A percentile compares a stretch with the other conserved stretches of the same genome.
phyloP scores from a whole-genome alignment of 2,329 filamentous ascomycete species.

The Cadophora luteo-olivacea region DNA sequence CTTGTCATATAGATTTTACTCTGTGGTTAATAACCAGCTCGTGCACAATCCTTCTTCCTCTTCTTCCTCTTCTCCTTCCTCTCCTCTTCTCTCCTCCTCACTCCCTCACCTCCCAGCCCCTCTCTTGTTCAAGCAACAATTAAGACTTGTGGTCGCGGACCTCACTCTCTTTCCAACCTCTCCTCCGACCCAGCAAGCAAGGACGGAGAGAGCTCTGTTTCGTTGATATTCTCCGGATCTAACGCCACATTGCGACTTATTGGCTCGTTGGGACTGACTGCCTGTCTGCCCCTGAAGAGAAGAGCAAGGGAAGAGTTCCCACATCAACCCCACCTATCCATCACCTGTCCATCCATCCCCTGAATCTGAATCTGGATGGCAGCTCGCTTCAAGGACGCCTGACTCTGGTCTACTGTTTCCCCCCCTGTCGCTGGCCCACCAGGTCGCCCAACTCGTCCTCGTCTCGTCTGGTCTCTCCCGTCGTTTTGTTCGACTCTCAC shows the following conservation, averaged over 20 bases:
- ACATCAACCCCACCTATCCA: not conserved
- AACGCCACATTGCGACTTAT: conserved; percentile 7
- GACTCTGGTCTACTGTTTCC: not conserved
- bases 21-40: not conserved
- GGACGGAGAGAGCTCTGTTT: conserved; percentile 5
- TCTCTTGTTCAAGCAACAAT: not conserved
- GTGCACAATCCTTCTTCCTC: not conserved
- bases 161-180: not conserved
- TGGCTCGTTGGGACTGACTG: not conserved
- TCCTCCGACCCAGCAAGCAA: not conserved
- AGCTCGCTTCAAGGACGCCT: not conserved
- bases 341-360: too few species aligned
- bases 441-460: not conserved
- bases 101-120: not conserved
- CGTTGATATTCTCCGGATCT: conserved; percentile 13
- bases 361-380: not conserved
- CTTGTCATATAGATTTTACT: not conserved
- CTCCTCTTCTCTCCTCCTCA: not conserved
- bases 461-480: not conserved
- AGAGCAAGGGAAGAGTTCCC: not conserved
- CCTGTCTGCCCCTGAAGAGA: not conserved
- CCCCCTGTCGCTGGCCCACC: not conserved
- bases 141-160: conserved; percentile 1
- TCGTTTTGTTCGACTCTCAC: not conserved
- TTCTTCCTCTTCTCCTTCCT: not conserved